Conservation (phyloP, 176 grass and related monocot genomes). For the Pharus latifolius region DNA sequence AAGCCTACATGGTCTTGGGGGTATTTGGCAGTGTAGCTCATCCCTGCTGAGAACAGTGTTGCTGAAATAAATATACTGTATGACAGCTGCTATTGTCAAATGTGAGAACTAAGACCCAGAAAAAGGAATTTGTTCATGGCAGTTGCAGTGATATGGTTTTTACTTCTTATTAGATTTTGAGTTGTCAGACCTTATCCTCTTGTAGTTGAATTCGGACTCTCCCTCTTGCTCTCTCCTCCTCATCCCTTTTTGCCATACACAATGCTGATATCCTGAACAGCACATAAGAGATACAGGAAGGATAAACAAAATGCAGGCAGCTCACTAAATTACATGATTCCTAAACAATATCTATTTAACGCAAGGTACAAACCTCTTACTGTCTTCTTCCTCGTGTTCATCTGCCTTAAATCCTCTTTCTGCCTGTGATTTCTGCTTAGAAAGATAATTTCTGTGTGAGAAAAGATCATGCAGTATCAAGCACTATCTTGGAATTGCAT, state of each 20-base stretch:
- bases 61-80: neutral
- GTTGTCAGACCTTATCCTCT: slow-evolving; percentile 48
- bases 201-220: slow-evolving; percentile 23
- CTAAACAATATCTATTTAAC: slow-evolving; percentile 5
- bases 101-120: neutral
- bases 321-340: neutral
- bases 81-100: neutral
- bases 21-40: neutral
- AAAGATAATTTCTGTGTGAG: slow-evolving; percentile 4
- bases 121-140: neutral
- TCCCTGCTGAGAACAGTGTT: neutral
- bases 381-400: slow-evolving; percentile 29
- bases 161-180: neutral
- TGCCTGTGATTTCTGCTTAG: slow-evolving; percentile 25
- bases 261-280: slow-evolving; percentile 37
- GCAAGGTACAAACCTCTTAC: slow-evolving; percentile 40
- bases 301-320: slow-evolving; percentile 5
- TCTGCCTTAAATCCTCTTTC: slow-evolving; percentile 25
- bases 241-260: slow-evolving; percentile 41
- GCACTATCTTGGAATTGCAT: neutral
- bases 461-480: slow-evolving; percentile 15
- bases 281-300: neutral
- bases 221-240: slow-evolving; percentile 31
- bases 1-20: neutral
- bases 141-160: neutral